Conservation (phyloP, 148 eudicot species). For the Selenicereus undatus region DNA sequence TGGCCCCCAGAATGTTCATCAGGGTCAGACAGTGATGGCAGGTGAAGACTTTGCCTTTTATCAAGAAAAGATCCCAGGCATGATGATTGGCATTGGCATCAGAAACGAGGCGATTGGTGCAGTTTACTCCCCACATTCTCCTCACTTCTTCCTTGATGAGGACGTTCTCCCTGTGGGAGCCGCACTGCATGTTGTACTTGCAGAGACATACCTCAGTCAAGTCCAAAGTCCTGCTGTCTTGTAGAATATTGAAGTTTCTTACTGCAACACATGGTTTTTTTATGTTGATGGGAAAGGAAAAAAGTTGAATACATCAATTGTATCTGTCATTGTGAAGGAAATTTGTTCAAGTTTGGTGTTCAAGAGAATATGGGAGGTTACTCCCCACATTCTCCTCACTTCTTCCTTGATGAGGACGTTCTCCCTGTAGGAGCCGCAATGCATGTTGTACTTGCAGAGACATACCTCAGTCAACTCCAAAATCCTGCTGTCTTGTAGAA, state of each 20-base stretch:
- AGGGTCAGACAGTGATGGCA: constrained; percentile 51
- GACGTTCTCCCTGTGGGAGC: constrained; percentile 75
- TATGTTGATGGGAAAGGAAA: neutral
- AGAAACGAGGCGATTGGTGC: constrained; percentile 62
- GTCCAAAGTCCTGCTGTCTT: constrained; percentile 16
- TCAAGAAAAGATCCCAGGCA: constrained; percentile 66
- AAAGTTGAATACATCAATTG: neutral
- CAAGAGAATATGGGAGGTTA: constrained; percentile 17
- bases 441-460: constrained; percentile 56
- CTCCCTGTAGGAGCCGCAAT: constrained; percentile 72
- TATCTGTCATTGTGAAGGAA: neutral
- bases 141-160: constrained; percentile 73
- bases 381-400: constrained; percentile 66
- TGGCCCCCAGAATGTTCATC: constrained; percentile 48
- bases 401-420: constrained; percentile 71
- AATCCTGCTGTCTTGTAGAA: constrained; percentile 4
- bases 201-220: constrained; percentile 50
- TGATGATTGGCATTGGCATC: constrained; percentile 54
- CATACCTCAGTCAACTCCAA: constrained; percentile 40
- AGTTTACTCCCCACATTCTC: constrained; percentile 59
- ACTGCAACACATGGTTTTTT: neutral
- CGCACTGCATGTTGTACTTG: constrained; percentile 52
- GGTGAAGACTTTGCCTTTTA: constrained; percentile 90
- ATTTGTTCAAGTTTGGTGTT: neutral
- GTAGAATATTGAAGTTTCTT: constrained; percentile 2